Conservation (phyloP, 2,329 filamentous ascomycete genomes). For the Tolypocladium tundrense region DNA sequence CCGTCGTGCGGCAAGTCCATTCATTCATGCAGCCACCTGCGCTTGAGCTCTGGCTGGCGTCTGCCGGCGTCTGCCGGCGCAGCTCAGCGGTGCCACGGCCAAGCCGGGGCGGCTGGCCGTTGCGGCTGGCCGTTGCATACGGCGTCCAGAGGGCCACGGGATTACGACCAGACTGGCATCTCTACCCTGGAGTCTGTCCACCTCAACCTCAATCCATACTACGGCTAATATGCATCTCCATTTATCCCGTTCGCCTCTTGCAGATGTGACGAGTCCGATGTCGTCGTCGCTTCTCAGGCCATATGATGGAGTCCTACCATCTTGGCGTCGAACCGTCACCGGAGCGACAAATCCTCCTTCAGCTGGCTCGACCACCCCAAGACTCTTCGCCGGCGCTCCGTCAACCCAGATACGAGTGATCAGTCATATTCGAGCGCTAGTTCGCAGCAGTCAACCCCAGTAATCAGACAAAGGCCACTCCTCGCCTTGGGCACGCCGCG, state of each 20-base stretch:
- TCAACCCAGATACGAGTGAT: background rate
- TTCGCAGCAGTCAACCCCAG: background rate
- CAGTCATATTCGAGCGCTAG: background rate
- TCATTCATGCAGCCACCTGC: background rate
- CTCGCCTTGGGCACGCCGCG: background rate
- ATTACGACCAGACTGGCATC: background rate
- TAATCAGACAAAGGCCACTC: background rate
- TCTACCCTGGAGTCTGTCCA: background rate
- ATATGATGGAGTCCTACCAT: background rate
- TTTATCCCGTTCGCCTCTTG: background rate
- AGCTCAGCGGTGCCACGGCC: background rate
- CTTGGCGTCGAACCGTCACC: background rate
- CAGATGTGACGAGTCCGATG: background rate
- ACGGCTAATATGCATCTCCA: background rate
- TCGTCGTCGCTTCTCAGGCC: background rate
- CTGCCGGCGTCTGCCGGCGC: background rate
- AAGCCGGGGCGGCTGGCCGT: background rate
- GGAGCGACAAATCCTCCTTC: background rate
- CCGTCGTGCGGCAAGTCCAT: background rate
- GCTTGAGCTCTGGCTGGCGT: background rate
- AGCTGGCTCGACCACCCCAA: background rate
- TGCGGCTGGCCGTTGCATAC: background rate
- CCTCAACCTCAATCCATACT: background rate
- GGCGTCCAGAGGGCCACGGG: background rate
- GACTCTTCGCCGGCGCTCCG: background rate